These are phyloP conservation scores for Candida hispaniensis DNA, from an alignment of 805 yeast genomes.

Conservation along the genomic window DNA sequence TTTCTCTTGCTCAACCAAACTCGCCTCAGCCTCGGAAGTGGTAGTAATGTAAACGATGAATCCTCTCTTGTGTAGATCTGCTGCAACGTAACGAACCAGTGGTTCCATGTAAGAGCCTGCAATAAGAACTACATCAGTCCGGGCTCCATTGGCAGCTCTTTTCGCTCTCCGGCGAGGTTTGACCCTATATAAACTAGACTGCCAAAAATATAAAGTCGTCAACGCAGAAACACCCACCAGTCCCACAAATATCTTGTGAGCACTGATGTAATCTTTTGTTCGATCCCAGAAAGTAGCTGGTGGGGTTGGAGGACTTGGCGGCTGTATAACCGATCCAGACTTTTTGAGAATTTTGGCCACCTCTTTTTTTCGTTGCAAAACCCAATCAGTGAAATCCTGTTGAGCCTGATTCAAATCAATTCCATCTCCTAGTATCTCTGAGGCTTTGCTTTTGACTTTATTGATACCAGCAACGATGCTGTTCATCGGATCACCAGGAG, in stretches of 20 bases:
- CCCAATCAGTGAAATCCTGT: constrained; percentile 8
- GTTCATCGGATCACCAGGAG: constrained; percentile 15
- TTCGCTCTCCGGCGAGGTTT: constrained; percentile 43
- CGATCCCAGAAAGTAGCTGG: constrained; percentile 19
- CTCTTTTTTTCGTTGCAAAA: constrained; percentile 10
- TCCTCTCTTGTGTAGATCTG: constrained; percentile 68
- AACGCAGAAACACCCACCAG: constrained; percentile 19
- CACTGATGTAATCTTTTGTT: constrained; percentile 21
- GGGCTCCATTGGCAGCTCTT: constrained; percentile 54
- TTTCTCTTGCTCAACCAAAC: constrained; percentile 38
- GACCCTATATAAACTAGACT: no score
- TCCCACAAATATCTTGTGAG: constrained; percentile 22
- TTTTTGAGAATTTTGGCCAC: no score
- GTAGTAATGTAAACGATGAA: constrained; percentile 71
- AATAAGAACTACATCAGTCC: constrained; percentile 63
- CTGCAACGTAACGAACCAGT: constrained; percentile 53
- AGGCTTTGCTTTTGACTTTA: constrained; percentile 13
- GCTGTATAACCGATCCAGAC: constrained; percentile 3
- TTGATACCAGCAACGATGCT: constrained; percentile 11
- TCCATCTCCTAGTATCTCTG: constrained; percentile 6
- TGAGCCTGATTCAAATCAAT: constrained; percentile 12
- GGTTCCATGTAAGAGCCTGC: constrained; percentile 74
- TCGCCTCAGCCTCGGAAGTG: constrained; percentile 47
- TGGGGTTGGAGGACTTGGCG: constrained; percentile 24
- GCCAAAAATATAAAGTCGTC: constrained; percentile 19